Conservation (phyloP, 768 basidiomycete species). For the Lentinula edodes region DNA sequence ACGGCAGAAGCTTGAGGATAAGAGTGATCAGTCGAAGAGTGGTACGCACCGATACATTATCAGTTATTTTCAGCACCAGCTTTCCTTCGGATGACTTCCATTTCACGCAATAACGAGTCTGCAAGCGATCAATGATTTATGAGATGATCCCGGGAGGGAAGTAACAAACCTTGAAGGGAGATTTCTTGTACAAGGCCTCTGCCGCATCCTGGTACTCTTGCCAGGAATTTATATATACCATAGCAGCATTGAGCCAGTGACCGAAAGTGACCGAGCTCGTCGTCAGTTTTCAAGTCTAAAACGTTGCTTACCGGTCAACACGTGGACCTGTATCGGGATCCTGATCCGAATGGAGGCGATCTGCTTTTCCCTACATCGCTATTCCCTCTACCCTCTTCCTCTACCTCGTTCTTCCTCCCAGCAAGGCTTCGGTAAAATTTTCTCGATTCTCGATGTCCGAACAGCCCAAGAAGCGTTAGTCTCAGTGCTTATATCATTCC, state of each 20-base stretch:
- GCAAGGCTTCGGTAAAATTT: background rate
- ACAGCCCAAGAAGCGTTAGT: constrained; percentile 27
- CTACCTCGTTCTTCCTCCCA: constrained; percentile 2
- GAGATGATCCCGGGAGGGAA: background rate
- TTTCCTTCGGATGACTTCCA: constrained; percentile 84
- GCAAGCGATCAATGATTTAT: constrained; percentile 3
- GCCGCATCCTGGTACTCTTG: constrained; percentile 89
- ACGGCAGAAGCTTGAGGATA: constrained; percentile 5
- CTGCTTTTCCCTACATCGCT: background rate
- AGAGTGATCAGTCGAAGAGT: background rate
- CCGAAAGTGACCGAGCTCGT: background rate
- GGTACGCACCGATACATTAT: constrained; percentile 73
- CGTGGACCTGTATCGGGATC: background rate
- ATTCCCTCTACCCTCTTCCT: constrained; percentile 1
- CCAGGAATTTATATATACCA: constrained; percentile 91
- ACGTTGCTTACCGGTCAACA: background rate
- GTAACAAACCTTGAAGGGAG: constrained; percentile 64
- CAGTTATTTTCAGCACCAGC: constrained; percentile 91
- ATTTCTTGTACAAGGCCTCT: constrained; percentile 75
- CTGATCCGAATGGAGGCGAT: background rate
- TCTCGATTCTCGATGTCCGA: constrained; percentile 9
- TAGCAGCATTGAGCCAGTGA: constrained; percentile 20
- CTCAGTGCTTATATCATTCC: too few species aligned
- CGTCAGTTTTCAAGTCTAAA: background rate
- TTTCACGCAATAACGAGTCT: constrained; percentile 92